phyloP scores from a whole-genome alignment of 768 basidiomycete species.

The Trametes coccinea region DNA sequence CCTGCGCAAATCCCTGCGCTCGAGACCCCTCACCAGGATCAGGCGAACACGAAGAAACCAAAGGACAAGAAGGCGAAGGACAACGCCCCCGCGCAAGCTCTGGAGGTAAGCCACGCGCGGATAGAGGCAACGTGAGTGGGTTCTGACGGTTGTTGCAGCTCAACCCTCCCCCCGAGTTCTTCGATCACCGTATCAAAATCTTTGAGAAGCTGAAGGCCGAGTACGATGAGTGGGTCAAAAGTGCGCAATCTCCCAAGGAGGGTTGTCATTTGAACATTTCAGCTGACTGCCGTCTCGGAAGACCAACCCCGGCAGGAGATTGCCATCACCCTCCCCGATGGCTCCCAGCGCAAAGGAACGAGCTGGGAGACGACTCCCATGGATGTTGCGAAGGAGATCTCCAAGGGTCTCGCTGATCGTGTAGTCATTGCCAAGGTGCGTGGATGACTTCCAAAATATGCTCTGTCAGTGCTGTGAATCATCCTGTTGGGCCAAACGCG shows the following conservation, averaged over 20 bases:
- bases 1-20: constrained; percentile 49
- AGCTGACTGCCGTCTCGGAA: constrained; percentile 24
- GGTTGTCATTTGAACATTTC: no score
- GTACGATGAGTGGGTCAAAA: constrained; percentile 76
- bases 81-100: constrained; percentile 48
- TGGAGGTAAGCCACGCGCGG: constrained; percentile 61
- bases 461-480: no score
- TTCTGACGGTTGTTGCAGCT: constrained; percentile 46
- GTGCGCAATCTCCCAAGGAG: constrained; percentile 41
- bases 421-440: constrained; percentile 90
- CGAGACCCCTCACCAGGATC: constrained; percentile 41
- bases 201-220: constrained; percentile 87
- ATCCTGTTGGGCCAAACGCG: no score
- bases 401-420: constrained; percentile 83
- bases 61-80: constrained; percentile 34
- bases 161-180: constrained; percentile 81
- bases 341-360: constrained; percentile 76
- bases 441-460: background rate
- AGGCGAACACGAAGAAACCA: constrained; percentile 53
- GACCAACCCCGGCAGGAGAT: constrained; percentile 86
- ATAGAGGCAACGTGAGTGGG: background rate
- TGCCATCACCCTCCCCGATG: constrained; percentile 81
- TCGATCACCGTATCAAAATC: constrained; percentile 86
- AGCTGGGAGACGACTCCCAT: constrained; percentile 96
- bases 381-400: constrained; percentile 85